Conservation (phyloP, 257 asterid species). For the Euphrasia confusa region DNA sequence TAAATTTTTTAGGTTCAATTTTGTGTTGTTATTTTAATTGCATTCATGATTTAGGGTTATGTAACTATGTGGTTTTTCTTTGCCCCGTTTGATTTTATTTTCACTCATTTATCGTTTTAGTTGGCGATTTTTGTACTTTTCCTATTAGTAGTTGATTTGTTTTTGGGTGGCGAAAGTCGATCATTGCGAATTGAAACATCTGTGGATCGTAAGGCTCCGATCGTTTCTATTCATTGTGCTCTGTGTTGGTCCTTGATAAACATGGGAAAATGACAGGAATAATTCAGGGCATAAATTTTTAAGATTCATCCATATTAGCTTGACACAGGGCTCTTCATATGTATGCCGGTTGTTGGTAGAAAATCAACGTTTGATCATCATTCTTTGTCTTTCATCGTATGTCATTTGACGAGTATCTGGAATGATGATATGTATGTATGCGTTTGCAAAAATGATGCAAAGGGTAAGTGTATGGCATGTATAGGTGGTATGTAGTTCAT, state of each 20-base stretch:
- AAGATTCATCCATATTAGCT: neutral
- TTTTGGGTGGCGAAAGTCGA: too few species aligned
- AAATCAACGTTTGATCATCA: too few species aligned
- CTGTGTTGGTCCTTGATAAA: neutral
- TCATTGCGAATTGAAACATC: too few species aligned
- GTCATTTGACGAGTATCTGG: neutral
- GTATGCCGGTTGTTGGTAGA: neutral
- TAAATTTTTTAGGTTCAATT: constrained; percentile 21
- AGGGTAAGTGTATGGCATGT: too few species aligned
- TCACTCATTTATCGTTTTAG: too few species aligned
- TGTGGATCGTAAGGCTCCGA: too few species aligned
- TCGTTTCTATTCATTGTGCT: neutral
- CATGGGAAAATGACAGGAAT: too few species aligned
- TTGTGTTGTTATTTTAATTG: neutral
- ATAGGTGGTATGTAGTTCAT: neutral
- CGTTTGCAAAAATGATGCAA: neutral
- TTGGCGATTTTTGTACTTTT: too few species aligned
- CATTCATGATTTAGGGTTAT: too few species aligned
- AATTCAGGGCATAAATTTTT: neutral
- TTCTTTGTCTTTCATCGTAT: too few species aligned
- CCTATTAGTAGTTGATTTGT: too few species aligned
- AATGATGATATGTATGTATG: neutral
- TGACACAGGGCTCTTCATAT: neutral
- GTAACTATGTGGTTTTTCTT: neutral
- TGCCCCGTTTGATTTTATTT: too few species aligned